Evolutionary conservation across 306 rosid genomes (phyloP), one percentile per base, ranked within the genome.

Genomic region (Glycine tomentella): DNA sequence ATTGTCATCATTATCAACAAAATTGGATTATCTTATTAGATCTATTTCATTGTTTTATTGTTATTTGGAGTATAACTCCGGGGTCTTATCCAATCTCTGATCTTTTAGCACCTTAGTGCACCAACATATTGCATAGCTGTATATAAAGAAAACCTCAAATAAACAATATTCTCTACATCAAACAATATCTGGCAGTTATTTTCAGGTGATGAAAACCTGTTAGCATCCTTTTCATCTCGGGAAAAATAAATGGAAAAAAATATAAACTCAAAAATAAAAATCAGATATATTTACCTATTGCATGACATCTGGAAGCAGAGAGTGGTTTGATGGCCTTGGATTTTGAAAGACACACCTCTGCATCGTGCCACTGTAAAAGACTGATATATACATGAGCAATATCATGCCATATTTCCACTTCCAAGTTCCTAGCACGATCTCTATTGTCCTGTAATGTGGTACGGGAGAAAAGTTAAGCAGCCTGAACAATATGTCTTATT

Each of bases 361-460:
- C 97, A 48, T 96, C 98, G 25, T 63, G 88, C 99, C 94, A 96
- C 57, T 81, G 87, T 20, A 87, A 93, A 64, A 92, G 89, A 69
- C 76, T 82, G 83, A 92, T 88, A 79, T 93, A 93, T 53, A 90
- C 77, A 71, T 83, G 63, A 80, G 98, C 93, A 80, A 96, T 86
- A 72, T 92, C 98, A 84, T 88, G 92, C 97, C 98, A 96, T 74
- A 90, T 83, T 84, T 96, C 95, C 88, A 85, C 53, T 83, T 96
- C 92, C 83, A 93, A 87, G 79, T 87, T 88, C 91, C 87, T 84
- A 59, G 72, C 76, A 16, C 49, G 68, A 67, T 82, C 86, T 86
- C 82, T 84, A 9, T 74, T 86, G 80, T 86, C 84, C 97, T 95
- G 87, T 83, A 83, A 82, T 81, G 33, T 75, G 58, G 11, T 9